Evolutionary conservation across 768 basidiomycete genomes (phyloP).

Genomic region (Trametes cinnabarina): DNA sequence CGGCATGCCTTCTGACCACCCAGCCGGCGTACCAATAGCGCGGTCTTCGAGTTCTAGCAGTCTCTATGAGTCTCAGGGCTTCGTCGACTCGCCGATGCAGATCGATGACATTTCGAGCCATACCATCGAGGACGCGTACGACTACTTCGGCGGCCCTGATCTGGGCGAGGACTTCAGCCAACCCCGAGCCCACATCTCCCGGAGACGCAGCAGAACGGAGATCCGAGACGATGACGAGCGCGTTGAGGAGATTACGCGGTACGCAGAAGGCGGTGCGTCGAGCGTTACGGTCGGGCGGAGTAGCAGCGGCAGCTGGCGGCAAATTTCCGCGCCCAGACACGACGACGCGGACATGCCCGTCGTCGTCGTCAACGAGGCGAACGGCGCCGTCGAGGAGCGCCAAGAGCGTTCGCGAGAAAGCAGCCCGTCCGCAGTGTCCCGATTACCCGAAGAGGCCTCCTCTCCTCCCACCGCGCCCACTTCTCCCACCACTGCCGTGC

Average conservation of each 20-base stretch:
- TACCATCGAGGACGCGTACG: constrained; percentile 47
- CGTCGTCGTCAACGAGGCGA: constrained; percentile 36
- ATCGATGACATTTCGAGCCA: constrained; percentile 33
- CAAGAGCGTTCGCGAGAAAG: constrained; percentile 30
- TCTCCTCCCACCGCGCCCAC: constrained; percentile 8
- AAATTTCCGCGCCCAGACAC: constrained; percentile 2
- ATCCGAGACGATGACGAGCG: constrained; percentile 17
- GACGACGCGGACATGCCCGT: constrained; percentile 24
- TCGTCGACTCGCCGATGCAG: constrained; percentile 22
- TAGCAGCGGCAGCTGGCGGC: constrained; percentile 12
- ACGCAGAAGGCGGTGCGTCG: constrained; percentile 25
- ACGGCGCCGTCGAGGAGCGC: constrained; percentile 31
- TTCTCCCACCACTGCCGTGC: constrained; percentile 21
- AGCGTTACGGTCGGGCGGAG: constrained; percentile 27
- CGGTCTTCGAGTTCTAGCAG: constrained; percentile 22
- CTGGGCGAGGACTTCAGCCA: constrained; percentile 47
- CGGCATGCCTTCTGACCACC: constrained; percentile 15
- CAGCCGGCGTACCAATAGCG: constrained; percentile 5
- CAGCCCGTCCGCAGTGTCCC: constrained; percentile 11
- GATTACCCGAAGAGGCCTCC: not conserved
- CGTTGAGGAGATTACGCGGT: constrained; percentile 13
- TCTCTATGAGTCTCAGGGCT: constrained; percentile 16
- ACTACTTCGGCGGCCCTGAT: constrained; percentile 60
- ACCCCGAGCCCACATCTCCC: not conserved
- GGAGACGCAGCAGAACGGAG: constrained; percentile 9